Evolutionary conservation across 768 basidiomycete genomes (phyloP), one percentile per base, ranked within the genome.

Genomic region (Agaricus sinodeliciosus): DNA sequence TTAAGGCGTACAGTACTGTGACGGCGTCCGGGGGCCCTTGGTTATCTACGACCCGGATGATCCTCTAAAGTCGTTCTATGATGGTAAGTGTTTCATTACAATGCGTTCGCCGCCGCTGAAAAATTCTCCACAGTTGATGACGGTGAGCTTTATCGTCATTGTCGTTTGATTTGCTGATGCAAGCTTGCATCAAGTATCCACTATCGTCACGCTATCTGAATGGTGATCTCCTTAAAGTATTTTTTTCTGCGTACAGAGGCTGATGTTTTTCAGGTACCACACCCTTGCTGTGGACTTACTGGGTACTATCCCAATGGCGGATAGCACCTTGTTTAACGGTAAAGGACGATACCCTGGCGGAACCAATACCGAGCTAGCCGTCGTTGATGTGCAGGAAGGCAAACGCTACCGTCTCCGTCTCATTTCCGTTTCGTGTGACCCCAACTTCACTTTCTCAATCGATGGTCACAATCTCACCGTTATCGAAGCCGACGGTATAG

Each of bases 321-420:
- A 69, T 47, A 55, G 70, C 3, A 71, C 73, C 0, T 61, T 78
- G 26, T 76, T 78, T 51, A 79, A 78, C 48, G 77, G 78, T 5
- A 62, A 65, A 18, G 77, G 76, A 9, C 72, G 76, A 1, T 72
- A 63, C 45, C 26, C 54, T 4, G 67, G 64, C 1, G 76, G 77
- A 0, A 71, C 72, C 9, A 18, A 37, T 4, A 53, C 63, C 8
- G 50, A 67, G 0, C 60, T 75, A 12, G 62, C 72, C 1, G 64
- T 75, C 8, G 64, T 75, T 49, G 68, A 70, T 36, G 75, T 82
- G 31, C 43, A 58, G 7, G 49, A 46, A 0, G 70, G 70, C 15
- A 61, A 64, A 44, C 66, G 78, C 18, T 82, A 81, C 57, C 74
- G 81, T 19, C 75, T 82, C 63, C 74, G 80, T 3, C 35, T 82